These are phyloP conservation scores for Hansenula sp. DNA, from an alignment of 1,139 yeast species.

Conservation along the genomic window DNA sequence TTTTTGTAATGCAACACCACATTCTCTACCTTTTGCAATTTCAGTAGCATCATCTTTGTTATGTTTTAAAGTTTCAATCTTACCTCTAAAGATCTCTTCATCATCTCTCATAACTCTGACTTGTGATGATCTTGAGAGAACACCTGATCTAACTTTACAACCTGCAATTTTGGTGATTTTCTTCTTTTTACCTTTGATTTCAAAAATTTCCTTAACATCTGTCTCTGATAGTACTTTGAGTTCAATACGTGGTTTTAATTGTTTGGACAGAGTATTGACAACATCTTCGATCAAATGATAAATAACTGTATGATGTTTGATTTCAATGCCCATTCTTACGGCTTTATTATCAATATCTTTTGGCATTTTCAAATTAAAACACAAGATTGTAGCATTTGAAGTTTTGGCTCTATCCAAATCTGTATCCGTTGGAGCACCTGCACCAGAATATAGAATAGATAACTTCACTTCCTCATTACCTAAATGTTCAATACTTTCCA, in stretches of 20 bases:
- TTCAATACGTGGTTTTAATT: slow-evolving; percentile 65
- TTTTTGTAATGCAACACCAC: slow-evolving; percentile 72
- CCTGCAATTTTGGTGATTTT: slow-evolving; percentile 73
- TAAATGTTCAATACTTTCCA: slow-evolving; percentile 70
- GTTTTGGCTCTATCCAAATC: slow-evolving; percentile 82
- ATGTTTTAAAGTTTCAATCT: slow-evolving; percentile 70
- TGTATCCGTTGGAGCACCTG: slow-evolving; percentile 80
- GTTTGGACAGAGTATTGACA: slow-evolving; percentile 54
- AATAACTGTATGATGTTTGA: slow-evolving; percentile 72
- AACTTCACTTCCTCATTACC: slow-evolving; percentile 85
- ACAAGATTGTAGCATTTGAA: slow-evolving; percentile 66
- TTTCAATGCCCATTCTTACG: slow-evolving; percentile 49
- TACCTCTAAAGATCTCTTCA: slow-evolving; percentile 59
- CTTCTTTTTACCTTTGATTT: slow-evolving; percentile 51
- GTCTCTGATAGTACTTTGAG: slow-evolving; percentile 66
- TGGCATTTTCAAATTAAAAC: slow-evolving; percentile 74
- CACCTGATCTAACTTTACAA: slow-evolving; percentile 74
- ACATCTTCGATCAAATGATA: slow-evolving; percentile 87
- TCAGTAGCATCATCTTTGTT: slow-evolving; percentile 77
- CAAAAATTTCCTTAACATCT: slow-evolving; percentile 67
- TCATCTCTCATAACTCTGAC: slow-evolving; percentile 60
- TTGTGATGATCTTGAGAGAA: slow-evolving; percentile 50
- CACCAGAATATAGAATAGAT: slow-evolving; percentile 64
- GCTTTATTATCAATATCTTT: slow-evolving; percentile 63
- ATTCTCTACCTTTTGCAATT: slow-evolving; percentile 81